Base-by-base conservation (phyloP, 371 early-diverging fungal genomes). In the Syncephalis plumigaleata region DNA sequence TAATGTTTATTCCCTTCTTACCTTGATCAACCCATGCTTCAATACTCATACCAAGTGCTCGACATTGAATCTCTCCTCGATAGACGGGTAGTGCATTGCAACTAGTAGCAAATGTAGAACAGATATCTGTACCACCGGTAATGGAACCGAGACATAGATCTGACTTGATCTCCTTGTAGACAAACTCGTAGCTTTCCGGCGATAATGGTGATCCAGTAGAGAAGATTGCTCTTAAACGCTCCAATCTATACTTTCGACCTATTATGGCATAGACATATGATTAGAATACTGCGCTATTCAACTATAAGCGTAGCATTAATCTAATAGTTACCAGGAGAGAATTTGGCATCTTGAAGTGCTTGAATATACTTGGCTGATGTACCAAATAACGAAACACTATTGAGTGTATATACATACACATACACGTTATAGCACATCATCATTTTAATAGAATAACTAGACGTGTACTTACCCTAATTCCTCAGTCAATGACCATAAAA, bases 111-210 rank as follows among this genome's bases (percentile, higher is more conserved):
- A 97, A 97, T 44, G 92, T 64, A 3, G 93, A 91, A 58, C 87
- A 83, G 45, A 97, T 94, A 54, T 97, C 97, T 0, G 97, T 97
- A 27, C 97, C 97, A 24, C 97, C 91, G 4, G 95, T 91, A 58
- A 96, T 93, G 11, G 87, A 86, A 22, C 91, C 91, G 45, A 96
- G 59, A n/a, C 81, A 69, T 9, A 94, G 57, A 53, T 91, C 81
- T 38, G 63, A 46, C 57, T 90, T 87, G 67, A 97, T 82, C 43
- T 73, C 67, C 9, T 64, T 46, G 53, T 92, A 92, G 26, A 91
- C 84, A 67, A 77, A 97, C 45, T 91, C 92, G 58, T 72, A 97
- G 54, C 73, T 76, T 55, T 88, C 87, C 18, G 91, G 86, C 56
- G 83, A 81, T 38, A 97, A 67, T 2, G 97, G 94, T 9, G 91